Base-by-base conservation (phyloP, 2,329 filamentous ascomycete species). In the Trichoderma gracile region DNA sequence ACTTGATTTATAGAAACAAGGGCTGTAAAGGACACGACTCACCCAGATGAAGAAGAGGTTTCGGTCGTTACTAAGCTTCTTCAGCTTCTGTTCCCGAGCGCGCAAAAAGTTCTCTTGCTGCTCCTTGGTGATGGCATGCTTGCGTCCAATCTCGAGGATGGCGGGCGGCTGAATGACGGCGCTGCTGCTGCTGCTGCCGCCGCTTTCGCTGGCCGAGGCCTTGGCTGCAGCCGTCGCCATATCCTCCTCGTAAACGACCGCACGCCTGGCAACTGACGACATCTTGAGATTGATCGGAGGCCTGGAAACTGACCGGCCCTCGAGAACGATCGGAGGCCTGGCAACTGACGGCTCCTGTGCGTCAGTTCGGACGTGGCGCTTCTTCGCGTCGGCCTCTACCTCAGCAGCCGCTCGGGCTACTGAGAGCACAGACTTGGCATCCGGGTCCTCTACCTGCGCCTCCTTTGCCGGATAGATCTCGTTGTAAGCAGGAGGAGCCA, bases 401-500 rank as follows among this genome's bases (percentile, higher is more conserved):
- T 89, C 86, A 15, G 81, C 82, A 1, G 83, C 83, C 3, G 86
- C 87, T 60, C 80, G 80, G 9, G 81, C 80, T 1, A 84, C 85
- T n/a, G 84, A 84, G 19, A 81, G 78, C 69, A 84, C 12, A 14
- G 49, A 27, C 27, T 52, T 52, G 49, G 49, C 30, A 15, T 52
- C 49, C 49, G 33, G n/a, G 30, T 52, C 81, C 74, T 89, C 89
- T 25, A 76, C 77, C 63, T 88, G 84, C 17, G 81, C 67, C 50
- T 81, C 79, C 60, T 80, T 76, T 46, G 79, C 78, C 1, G 90
- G 91, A 73, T 87, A 95, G 30, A 95, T 85, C 54, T 93, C 91
- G 60, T 93, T 88, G 68, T 95, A 95, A 0, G 91, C 85, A 10
- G 91, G 91, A 9, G 90, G 90, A 38, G 84, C 80, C 4, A 81